A percentile compares a stretch with the other conserved stretches of the same genome.
Conservation (phyloP, 1,284 basidiomycete species). For the Sparassis latifolia region DNA sequence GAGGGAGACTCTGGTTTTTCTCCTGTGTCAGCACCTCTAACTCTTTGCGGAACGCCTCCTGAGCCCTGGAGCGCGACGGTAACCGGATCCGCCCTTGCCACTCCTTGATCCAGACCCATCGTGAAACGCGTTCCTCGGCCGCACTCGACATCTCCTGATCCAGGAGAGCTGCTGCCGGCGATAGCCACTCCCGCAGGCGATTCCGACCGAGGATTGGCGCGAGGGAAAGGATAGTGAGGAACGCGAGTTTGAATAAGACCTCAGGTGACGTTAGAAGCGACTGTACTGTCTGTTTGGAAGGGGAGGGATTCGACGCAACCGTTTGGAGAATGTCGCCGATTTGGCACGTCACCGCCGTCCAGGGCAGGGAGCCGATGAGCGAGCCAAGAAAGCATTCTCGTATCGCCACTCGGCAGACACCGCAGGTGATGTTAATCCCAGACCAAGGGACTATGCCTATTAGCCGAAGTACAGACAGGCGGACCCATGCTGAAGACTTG, state of each 20-base stretch:
- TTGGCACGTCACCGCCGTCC: conserved; percentile 85
- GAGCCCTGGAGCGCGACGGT: conserved; percentile 35
- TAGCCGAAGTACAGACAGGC: conserved; percentile 77
- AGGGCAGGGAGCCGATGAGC: conserved; percentile 77
- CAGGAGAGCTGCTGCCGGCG: conserved; percentile 17
- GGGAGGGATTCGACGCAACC: conserved; percentile 59
- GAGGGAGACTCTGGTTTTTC: conserved; percentile 23
- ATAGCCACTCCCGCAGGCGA: conserved; percentile 49
- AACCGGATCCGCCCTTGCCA: conserved; percentile 47
- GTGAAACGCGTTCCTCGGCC: conserved; percentile 32
- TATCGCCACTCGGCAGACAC: conserved; percentile 76
- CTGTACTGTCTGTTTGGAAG: conserved; percentile 63
- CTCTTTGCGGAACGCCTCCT: conserved; percentile 17
- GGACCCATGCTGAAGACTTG: conserved; percentile 72
- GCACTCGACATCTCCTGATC: conserved; percentile 4
- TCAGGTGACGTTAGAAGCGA: conserved; percentile 65
- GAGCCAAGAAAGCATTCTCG: conserved; percentile 72
- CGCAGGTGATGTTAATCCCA: conserved; percentile 90
- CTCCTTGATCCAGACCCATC: conserved; percentile 56
- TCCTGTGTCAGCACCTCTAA: conserved; percentile 23
- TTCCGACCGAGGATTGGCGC: conserved; percentile 72
- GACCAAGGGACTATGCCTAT: conserved; percentile 92
- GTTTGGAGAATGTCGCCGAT: conserved; percentile 82
- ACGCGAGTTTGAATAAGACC: conserved; percentile 66
- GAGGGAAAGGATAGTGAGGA: conserved; percentile 68